Conservation (phyloP, 305 asterid species). For the Nicotiana rustica region DNA sequence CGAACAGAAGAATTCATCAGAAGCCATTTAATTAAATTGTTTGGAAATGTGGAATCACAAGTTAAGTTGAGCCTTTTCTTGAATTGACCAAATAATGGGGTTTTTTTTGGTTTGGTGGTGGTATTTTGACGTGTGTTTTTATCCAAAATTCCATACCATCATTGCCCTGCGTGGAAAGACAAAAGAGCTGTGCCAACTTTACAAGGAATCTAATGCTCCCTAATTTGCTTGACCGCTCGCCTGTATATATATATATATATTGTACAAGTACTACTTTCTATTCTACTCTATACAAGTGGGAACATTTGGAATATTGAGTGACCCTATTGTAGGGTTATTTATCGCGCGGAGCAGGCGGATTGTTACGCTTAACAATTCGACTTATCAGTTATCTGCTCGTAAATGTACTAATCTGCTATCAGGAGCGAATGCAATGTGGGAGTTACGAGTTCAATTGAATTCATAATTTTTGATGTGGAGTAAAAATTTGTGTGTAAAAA, state of each 20-base stretch:
- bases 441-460: too few species aligned
- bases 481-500: too few species aligned
- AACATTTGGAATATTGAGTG: not conserved
- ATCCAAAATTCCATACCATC: conserved; percentile 39
- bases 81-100: conserved; percentile 21
- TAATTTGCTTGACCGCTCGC: conserved; percentile 36
- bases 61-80: not conserved
- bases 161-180: conserved; percentile 38
- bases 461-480: too few species aligned
- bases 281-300: not conserved
- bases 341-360: too few species aligned
- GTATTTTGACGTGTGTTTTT: conserved; percentile 29
- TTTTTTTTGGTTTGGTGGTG: not conserved
- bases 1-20: not conserved
- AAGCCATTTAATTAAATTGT: not conserved
- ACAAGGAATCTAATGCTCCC: conserved; percentile 56
- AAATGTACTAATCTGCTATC: too few species aligned
- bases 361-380: too few species aligned
- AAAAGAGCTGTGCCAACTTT: conserved; percentile 31
- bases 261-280: not conserved
- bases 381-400: too few species aligned
- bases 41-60: conserved; percentile 26
- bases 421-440: too few species aligned
- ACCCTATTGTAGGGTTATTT: not conserved
- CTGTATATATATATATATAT: not conserved